These are phyloP conservation scores for Priceomyces medius DNA, from an alignment of 805 yeast species.

Conservation along the genomic window DNA sequence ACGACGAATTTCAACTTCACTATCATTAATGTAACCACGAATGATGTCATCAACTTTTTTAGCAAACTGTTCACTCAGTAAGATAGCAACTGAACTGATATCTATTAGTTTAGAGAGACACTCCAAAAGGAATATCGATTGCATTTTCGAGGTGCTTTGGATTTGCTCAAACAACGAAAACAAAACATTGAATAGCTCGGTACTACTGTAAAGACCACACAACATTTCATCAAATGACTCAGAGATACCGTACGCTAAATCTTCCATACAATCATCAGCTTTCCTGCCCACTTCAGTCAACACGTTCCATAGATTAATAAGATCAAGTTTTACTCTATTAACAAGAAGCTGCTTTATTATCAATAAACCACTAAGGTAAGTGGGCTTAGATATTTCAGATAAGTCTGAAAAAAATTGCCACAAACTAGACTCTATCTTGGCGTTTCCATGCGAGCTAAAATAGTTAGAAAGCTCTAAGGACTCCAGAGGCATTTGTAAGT, in stretches of 20 bases:
- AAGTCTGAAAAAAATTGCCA: constrained; percentile 18
- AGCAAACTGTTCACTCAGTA: constrained; percentile 18
- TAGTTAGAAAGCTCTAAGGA: constrained; percentile 15
- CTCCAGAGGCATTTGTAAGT: constrained; percentile 13
- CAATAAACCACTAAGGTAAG: constrained; percentile 30
- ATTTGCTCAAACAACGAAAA: not conserved
- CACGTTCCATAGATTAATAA: constrained; percentile 23
- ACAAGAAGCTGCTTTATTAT: constrained; percentile 37
- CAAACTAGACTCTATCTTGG: constrained; percentile 16
- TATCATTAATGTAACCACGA: constrained; percentile 24
- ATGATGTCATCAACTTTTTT: constrained; percentile 29
- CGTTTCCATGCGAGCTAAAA: constrained; percentile 16
- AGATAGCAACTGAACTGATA: constrained; percentile 15
- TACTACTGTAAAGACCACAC: constrained; percentile 24
- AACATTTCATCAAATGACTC: constrained; percentile 33
- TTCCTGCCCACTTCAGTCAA: constrained; percentile 19
- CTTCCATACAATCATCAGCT: constrained; percentile 11
- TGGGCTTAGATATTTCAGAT: constrained; percentile 7
- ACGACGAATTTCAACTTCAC: constrained; percentile 37
- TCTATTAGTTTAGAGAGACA: constrained; percentile 25
- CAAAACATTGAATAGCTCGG: constrained; percentile 19
- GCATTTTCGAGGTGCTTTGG: constrained; percentile 7
- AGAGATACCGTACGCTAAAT: constrained; percentile 23
- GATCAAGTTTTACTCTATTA: constrained; percentile 19
- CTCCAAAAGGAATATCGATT: constrained; percentile 20